Percentiles rank a stretch among this genome's conserved stretches.
Conservation (phyloP, 495 filamentous ascomycete genomes). For the Parmelia sp. region DNA sequence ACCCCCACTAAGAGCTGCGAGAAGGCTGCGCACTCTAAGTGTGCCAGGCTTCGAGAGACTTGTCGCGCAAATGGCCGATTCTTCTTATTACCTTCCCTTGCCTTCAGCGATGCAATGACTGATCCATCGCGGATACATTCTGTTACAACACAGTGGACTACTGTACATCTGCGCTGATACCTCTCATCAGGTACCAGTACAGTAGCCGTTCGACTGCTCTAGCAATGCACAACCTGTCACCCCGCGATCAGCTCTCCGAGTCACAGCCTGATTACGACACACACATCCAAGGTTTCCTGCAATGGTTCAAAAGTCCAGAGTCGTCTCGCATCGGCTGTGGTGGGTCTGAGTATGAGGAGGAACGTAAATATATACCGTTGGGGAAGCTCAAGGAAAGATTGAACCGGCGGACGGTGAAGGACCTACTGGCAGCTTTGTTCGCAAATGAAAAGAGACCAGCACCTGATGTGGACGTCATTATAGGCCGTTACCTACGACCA, state of each 20-base stretch:
- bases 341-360: not conserved
- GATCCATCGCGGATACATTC: too few relatives aligned
- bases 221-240: not conserved
- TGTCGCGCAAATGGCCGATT: too few relatives aligned
- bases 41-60: too few relatives aligned
- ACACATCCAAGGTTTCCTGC: not conserved
- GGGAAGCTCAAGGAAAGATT: not conserved
- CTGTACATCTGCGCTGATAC: too few relatives aligned
- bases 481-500: conserved; percentile 14
- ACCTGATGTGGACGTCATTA: conserved; percentile 4
- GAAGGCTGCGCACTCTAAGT: too few relatives aligned
- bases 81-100: too few relatives aligned
- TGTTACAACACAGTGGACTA: too few relatives aligned
- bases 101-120: too few relatives aligned
- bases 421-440: not conserved
- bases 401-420: not conserved
- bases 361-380: not conserved
- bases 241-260: not conserved
- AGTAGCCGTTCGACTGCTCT: not conserved
- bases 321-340: not conserved
- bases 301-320: not conserved
- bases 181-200: too few relatives aligned
- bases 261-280: not conserved
- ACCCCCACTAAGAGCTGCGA: too few relatives aligned
- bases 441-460: not conserved